These are phyloP conservation scores for Macrophomina tecta DNA, from an alignment of 2,329 filamentous ascomycete genomes.

Conservation along the genomic window DNA sequence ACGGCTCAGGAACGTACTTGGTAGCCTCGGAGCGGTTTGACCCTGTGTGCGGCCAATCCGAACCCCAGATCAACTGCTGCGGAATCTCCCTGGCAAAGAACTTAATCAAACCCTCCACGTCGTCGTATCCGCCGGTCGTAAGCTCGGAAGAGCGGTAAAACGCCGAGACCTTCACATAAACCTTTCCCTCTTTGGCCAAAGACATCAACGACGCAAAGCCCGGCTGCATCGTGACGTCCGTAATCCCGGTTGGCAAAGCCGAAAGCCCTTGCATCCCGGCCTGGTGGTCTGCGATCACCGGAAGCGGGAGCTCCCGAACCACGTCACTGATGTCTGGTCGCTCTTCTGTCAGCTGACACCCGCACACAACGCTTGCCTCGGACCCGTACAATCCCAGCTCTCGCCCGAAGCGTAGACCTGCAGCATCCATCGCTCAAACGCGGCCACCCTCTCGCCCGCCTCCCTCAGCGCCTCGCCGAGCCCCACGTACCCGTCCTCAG, in stretches of 20 bases:
- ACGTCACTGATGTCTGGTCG: neutral
- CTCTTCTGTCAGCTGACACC: too few species aligned
- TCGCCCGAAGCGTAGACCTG: neutral
- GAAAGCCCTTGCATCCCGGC: neutral
- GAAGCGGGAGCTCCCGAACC: neutral
- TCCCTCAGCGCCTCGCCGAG: neutral
- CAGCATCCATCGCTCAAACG: neutral
- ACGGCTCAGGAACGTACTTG: neutral
- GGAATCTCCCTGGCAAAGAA: neutral
- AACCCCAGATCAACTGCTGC: slow-evolving; percentile 6
- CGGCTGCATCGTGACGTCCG: neutral
- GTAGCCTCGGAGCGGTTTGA: neutral
- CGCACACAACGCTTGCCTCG: neutral
- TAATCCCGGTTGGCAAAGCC: neutral
- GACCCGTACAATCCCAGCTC: neutral
- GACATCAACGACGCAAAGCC: neutral
- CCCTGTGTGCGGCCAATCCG: slow-evolving; percentile 7
- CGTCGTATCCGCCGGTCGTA: neutral
- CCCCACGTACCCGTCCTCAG: too few species aligned
- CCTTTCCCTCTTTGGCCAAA: neutral
- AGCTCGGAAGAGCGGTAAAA: slow-evolving; percentile 1
- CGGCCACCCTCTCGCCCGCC: neutral
- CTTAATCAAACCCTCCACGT: neutral
- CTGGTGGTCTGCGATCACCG: slow-evolving; percentile 14
- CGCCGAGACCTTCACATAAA: slow-evolving; percentile 5